Percentiles rank a stretch among this genome's conserved stretches.
Evolutionary conservation across 2,329 filamentous ascomycete species (phyloP).

Genomic region (Scedosporium apiospermum): DNA sequence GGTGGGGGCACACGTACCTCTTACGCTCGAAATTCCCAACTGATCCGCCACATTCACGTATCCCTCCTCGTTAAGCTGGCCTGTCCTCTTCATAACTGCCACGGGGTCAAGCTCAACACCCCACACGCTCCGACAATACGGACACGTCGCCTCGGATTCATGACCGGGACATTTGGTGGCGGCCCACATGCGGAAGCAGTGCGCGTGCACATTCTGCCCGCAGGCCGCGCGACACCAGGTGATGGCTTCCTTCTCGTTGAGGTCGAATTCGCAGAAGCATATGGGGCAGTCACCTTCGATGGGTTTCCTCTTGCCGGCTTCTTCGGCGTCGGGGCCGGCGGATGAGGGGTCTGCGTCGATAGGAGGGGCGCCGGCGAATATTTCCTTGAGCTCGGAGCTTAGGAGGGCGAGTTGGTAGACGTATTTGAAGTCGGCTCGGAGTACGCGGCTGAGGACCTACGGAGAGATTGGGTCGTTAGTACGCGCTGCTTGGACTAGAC

Average conservation of each 20-base stretch:
- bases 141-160: conserved; percentile 41
- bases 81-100: conserved; percentile 31
- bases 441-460: conserved; percentile 47
- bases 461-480: not conserved
- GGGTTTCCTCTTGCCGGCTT: conserved; percentile 33
- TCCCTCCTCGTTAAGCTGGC: conserved; percentile 37
- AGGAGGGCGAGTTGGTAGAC: conserved; percentile 55
- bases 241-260: conserved; percentile 22
- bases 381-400: conserved; percentile 45
- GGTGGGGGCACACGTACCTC: conserved; percentile 29
- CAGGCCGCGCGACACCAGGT: conserved; percentile 44
- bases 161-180: conserved; percentile 26
- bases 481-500: not conserved
- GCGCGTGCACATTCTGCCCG: conserved; percentile 44
- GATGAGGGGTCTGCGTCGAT: conserved; percentile 23
- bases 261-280: conserved; percentile 40
- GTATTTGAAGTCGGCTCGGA: conserved; percentile 44
- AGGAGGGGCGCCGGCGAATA: conserved; percentile 45
- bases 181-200: conserved; percentile 47
- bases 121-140: conserved; percentile 52
- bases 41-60: conserved; percentile 54
- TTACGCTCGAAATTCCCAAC: conserved; percentile 43
- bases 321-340: conserved; percentile 13
- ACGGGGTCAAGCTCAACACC: conserved; percentile 26
- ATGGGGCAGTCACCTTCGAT: conserved; percentile 48